Percentiles rank a stretch among this genome's conserved stretches.
Evolutionary conservation across 768 basidiomycete genomes (phyloP).

Genomic region (Boletellus ananiceps): DNA sequence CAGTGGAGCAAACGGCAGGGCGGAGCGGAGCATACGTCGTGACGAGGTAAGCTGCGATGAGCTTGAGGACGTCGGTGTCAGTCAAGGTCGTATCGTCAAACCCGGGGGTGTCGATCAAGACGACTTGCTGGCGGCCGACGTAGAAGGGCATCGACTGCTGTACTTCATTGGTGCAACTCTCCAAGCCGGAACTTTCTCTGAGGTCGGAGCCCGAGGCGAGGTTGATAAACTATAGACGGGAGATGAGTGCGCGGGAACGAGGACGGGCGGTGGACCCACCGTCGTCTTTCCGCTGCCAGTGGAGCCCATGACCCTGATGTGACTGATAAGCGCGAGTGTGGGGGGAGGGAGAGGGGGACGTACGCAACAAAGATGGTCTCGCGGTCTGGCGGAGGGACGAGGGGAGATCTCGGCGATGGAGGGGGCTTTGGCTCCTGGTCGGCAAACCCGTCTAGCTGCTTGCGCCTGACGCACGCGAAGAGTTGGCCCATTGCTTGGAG

Average conservation of each 20-base stretch:
- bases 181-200: slow-evolving; percentile 30
- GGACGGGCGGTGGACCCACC: slow-evolving; percentile 14
- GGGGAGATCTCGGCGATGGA: slow-evolving; percentile 9
- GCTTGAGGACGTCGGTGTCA: slow-evolving; percentile 47
- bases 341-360: slow-evolving; percentile 7
- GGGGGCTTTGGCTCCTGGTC: slow-evolving; percentile 25
- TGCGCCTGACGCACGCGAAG: slow-evolving; percentile 23
- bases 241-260: slow-evolving; percentile 1
- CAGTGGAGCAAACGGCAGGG: background rate
- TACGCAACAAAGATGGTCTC: slow-evolving; percentile 30
- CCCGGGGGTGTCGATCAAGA: slow-evolving; percentile 58
- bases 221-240: slow-evolving; percentile 34
- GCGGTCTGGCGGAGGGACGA: slow-evolving; percentile 8
- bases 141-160: slow-evolving; percentile 27
- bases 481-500: slow-evolving; percentile 27
- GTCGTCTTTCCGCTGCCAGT: slow-evolving; percentile 35
- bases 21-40: slow-evolving; percentile 23
- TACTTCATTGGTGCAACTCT: slow-evolving; percentile 34
- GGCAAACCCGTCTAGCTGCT: slow-evolving; percentile 21
- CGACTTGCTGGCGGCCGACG: slow-evolving; percentile 34
- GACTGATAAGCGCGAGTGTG: slow-evolving; percentile 22
- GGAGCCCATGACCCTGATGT: slow-evolving; percentile 31
- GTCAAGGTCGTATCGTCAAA: slow-evolving; percentile 52
- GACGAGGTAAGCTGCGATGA: slow-evolving; percentile 42
- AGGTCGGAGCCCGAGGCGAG: slow-evolving; percentile 30